These are phyloP conservation scores for Magnaporthales sp. DNA, from an alignment of 2,329 filamentous ascomycete genomes.

Conservation along the genomic window DNA sequence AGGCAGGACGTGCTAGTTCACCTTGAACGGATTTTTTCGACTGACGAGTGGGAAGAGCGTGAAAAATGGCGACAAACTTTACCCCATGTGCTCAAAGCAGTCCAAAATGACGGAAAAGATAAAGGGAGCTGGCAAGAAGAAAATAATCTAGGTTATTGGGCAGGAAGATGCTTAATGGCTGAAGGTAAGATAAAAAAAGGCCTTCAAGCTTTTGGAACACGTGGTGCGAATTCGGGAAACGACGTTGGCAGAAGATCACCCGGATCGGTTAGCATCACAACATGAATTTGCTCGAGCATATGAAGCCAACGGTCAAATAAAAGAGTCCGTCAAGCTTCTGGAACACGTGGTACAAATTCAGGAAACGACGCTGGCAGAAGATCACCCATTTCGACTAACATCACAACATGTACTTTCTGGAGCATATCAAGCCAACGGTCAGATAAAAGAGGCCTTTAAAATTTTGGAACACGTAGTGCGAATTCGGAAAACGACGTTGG, in stretches of 20 bases:
- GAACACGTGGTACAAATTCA: neutral
- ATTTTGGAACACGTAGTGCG: neutral
- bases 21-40: conserved; percentile 9
- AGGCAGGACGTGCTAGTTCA: conserved; percentile 8
- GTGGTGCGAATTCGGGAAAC: neutral
- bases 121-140: conserved; percentile 4
- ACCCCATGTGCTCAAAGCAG: conserved; percentile 17
- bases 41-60: conserved; percentile 10
- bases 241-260: neutral
- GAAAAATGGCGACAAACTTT: conserved; percentile 16
- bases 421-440: neutral
- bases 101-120: conserved; percentile 8
- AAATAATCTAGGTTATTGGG: conserved; percentile 2
- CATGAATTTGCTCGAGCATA: neutral
- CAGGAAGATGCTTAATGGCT: neutral
- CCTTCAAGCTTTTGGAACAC: neutral
- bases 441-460: neutral
- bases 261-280: neutral
- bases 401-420: neutral
- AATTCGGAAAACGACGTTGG: neutral
- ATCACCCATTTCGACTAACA: neutral
- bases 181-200: neutral
- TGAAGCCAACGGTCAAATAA: conserved; percentile 41
- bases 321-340: conserved; percentile 38
- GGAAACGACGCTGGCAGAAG: neutral